These are phyloP conservation scores for Zygotorulaspora florentina DNA, from an alignment of 805 yeast genomes.

Conservation along the genomic window DNA sequence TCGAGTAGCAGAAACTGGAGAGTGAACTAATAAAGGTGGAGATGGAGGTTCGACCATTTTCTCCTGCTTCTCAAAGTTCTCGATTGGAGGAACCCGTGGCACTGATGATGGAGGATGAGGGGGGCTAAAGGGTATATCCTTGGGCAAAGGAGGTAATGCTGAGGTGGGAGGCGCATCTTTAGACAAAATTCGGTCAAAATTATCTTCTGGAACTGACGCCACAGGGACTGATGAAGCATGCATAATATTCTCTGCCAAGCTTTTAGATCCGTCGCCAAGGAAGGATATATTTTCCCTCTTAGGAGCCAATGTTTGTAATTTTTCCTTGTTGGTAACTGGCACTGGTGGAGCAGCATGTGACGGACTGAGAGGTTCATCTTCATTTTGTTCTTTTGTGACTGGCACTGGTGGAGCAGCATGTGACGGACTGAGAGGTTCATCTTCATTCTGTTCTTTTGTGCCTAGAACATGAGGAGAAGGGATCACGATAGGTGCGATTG, in stretches of 20 bases:
- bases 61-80: not conserved
- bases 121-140: conserved; percentile 10
- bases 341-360: not conserved
- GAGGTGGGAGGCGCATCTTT: conserved; percentile 4
- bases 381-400: not conserved
- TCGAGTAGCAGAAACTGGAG: not conserved
- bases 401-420: not conserved
- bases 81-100: not conserved
- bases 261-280: not conserved
- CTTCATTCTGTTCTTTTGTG: not conserved
- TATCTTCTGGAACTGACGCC: not conserved
- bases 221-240: not conserved
- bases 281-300: not conserved
- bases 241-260: not conserved
- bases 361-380: not conserved
- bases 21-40: not conserved
- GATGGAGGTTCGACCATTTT: conserved; percentile 1
- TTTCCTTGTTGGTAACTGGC: not conserved
- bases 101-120: conserved; percentile 5
- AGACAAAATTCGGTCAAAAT: not conserved
- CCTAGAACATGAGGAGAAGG: conserved; percentile 3
- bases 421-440: not conserved
- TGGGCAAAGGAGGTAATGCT: conserved; percentile 9
- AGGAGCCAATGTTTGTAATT: not conserved
- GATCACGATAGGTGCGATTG: conserved; percentile 2